Conservation (phyloP, 345 rosid genomes). For the Acer campestre region DNA sequence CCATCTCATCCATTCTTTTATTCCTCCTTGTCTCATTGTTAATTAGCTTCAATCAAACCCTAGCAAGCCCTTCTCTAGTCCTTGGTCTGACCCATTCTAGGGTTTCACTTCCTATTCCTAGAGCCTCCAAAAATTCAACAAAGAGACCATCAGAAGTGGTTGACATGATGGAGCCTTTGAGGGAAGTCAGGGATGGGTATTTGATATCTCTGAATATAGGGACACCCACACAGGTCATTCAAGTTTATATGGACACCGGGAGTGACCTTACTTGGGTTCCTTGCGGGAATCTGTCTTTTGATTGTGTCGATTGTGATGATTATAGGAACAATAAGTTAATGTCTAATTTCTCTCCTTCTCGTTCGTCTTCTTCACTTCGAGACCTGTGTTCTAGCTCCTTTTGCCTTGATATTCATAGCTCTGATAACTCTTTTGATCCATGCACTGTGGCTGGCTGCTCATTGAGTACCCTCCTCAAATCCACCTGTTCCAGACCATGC, state of each 20-base stretch:
- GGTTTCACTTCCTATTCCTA: conserved; percentile 40
- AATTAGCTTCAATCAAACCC: conserved; percentile 25
- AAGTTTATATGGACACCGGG: conserved; percentile 84
- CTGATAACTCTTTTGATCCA: conserved; percentile 72
- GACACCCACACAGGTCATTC: conserved; percentile 75
- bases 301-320: conserved; percentile 75
- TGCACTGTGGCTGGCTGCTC: conserved; percentile 78
- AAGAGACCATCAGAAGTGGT: conserved; percentile 32
- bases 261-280: conserved; percentile 96
- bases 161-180: conserved; percentile 53
- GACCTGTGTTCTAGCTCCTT: conserved; percentile 59
- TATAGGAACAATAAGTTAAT: conserved; percentile 41
- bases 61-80: conserved; percentile 43
- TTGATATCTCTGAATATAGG: conserved; percentile 68
- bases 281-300: conserved; percentile 72
- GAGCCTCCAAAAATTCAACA: conserved; percentile 26
- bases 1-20: conserved; percentile 20
- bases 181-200: conserved; percentile 78
- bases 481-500: conserved; percentile 67
- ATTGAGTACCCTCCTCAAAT: conserved; percentile 50
- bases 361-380: conserved; percentile 57
- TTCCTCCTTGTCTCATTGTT: conserved; percentile 26
- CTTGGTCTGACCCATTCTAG: conserved; percentile 54
- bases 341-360: conserved; percentile 60
- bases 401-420: conserved; percentile 67